These are phyloP conservation scores for Medicago arabica DNA, from an alignment of 306 rosid species.

Conservation along the genomic window DNA sequence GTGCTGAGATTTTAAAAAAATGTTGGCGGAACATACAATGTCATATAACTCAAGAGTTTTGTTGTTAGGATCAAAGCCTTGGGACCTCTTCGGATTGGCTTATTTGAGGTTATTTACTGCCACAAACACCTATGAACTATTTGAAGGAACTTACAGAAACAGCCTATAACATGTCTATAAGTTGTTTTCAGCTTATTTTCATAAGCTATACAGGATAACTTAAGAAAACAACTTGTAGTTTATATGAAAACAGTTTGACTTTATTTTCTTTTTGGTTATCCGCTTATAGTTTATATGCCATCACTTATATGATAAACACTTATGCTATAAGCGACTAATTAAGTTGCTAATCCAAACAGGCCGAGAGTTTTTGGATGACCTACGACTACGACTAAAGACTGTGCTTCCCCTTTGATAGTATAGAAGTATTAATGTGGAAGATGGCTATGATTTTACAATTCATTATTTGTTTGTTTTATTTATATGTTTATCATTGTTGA, in stretches of 20 bases:
- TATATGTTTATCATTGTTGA: background rate
- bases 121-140: background rate
- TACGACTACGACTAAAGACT: too few relatives aligned
- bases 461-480: conserved; percentile 11
- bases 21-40: background rate
- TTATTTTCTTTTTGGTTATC: too few relatives aligned
- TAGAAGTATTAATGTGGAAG: background rate
- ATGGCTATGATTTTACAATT: background rate
- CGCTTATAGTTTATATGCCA: too few relatives aligned
- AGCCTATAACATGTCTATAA: background rate
- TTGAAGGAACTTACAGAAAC: background rate
- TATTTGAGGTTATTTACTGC: background rate
- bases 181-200: background rate
- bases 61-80: background rate
- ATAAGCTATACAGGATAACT: background rate
- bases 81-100: background rate
- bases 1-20: conserved; percentile 46
- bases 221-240: background rate
- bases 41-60: conserved; percentile 30
- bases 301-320: too few relatives aligned
- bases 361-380: too few relatives aligned
- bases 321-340: too few relatives aligned
- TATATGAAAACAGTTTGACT: too few relatives aligned
- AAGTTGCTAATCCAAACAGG: too few relatives aligned
- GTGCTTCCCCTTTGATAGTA: background rate